Conservation (phyloP, 345 rosid genomes). For the Eucalyptus cloeziana region DNA sequence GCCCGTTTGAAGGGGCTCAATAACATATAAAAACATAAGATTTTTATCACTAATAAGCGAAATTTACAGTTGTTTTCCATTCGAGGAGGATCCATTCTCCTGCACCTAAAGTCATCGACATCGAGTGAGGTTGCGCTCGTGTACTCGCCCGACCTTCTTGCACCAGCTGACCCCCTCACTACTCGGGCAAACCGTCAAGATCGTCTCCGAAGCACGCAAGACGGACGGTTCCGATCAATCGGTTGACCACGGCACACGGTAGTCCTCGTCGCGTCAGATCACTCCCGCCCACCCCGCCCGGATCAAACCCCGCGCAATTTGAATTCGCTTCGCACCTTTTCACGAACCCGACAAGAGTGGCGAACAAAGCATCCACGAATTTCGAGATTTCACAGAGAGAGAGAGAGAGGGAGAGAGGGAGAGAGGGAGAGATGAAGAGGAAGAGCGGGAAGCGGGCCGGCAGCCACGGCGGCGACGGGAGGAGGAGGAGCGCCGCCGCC, state of each 20-base stretch:
- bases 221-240: neutral
- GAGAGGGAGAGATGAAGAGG: neutral
- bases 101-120: too few relatives aligned
- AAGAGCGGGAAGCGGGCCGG: constrained; percentile 24
- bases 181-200: neutral
- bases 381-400: neutral
- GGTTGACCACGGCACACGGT: neutral
- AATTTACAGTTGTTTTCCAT: neutral
- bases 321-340: neutral
- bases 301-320: neutral
- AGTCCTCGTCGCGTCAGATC: neutral
- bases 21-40: too few relatives aligned
- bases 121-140: too few relatives aligned
- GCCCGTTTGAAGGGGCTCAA: too few relatives aligned
- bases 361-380: neutral
- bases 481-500: constrained; percentile 4
- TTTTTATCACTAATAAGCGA: too few relatives aligned
- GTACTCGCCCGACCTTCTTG: neutral
- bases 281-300: neutral
- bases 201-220: neutral
- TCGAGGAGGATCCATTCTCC: neutral
- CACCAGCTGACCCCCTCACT: neutral
- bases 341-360: neutral
- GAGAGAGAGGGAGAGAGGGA: neutral
- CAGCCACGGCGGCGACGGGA: neutral